These are phyloP conservation scores for Ganoderma lingzhi DNA, from an alignment of 1,284 basidiomycete genomes.

Conservation along the genomic window DNA sequence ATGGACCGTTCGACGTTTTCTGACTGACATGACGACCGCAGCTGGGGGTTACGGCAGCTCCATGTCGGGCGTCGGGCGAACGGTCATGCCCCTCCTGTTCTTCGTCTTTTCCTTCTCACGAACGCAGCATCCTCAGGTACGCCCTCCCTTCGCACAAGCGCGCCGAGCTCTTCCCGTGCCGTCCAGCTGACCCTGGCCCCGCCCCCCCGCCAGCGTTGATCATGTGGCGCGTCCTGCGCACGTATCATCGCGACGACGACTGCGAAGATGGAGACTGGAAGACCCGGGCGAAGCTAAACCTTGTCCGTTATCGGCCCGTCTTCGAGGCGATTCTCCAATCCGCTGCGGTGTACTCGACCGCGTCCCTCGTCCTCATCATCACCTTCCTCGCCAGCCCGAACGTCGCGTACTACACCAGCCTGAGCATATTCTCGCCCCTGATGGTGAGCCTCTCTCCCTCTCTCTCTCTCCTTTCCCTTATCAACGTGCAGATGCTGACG, in stretches of 20 bases:
- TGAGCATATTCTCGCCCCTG: slow-evolving; percentile 23
- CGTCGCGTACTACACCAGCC: slow-evolving; percentile 19
- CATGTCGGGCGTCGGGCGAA: background rate
- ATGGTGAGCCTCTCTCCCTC: slow-evolving; percentile 16
- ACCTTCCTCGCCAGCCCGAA: slow-evolving; percentile 21
- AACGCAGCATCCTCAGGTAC: background rate
- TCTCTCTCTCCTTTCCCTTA: background rate
- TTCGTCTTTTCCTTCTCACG: slow-evolving; percentile 8
- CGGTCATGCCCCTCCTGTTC: slow-evolving; percentile 3
- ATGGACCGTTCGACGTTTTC: background rate
- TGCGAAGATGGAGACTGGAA: slow-evolving; percentile 1
- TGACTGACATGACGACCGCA: background rate
- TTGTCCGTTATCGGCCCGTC: slow-evolving; percentile 4
- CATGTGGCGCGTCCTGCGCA: slow-evolving; percentile 11
- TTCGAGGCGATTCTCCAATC: slow-evolving; percentile 26
- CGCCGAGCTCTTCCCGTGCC: background rate
- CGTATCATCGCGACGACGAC: background rate
- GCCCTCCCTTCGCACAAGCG: background rate
- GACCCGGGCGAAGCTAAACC: slow-evolving; percentile 1
- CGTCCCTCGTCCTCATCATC: slow-evolving; percentile 24
- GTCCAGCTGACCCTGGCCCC: background rate
- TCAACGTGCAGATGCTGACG: background rate
- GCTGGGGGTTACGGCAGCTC: background rate
- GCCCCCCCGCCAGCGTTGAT: background rate
- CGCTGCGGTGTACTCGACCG: slow-evolving; percentile 26